phyloP scores from a whole-genome alignment of 148 eudicot genomes.

The Spergularia bocconei region DNA sequence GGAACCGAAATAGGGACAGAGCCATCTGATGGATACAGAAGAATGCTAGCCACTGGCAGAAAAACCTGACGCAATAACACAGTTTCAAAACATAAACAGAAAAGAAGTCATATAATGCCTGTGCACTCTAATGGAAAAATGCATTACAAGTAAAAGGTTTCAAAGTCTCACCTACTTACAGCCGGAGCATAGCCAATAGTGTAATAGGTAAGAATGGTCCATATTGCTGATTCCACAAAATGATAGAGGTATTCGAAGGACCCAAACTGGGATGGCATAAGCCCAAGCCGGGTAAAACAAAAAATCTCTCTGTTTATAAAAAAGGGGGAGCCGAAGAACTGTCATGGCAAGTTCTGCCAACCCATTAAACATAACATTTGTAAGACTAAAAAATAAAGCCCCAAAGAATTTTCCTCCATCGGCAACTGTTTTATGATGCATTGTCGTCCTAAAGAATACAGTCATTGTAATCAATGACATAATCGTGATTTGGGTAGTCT shows the following conservation, averaged over 20 bases:
- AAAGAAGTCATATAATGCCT: background rate
- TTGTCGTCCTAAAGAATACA: constrained; percentile 60
- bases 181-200: constrained; percentile 71
- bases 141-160: too few relatives aligned
- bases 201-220: constrained; percentile 64
- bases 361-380: constrained; percentile 68
- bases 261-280: constrained; percentile 62
- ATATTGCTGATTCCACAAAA: constrained; percentile 59
- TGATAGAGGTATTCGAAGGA: constrained; percentile 59
- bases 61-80: constrained; percentile 41
- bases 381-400: constrained; percentile 59
- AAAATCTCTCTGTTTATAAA: constrained; percentile 65
- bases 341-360: constrained; percentile 68
- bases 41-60: constrained; percentile 58
- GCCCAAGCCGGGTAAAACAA: constrained; percentile 77
- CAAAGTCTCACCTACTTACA: constrained; percentile 45
- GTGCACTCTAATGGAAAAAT: constrained; percentile 1
- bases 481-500: constrained; percentile 58
- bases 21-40: constrained; percentile 68
- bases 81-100: background rate
- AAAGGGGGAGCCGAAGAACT: constrained; percentile 53
- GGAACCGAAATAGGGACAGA: constrained; percentile 50
- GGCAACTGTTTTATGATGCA: constrained; percentile 42
- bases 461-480: constrained; percentile 55
- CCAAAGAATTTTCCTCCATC: constrained; percentile 64